Percentiles rank a stretch among this genome's conserved stretches.
phyloP scores from a whole-genome alignment of 805 yeast genomes.

The Lachancea sp. region DNA sequence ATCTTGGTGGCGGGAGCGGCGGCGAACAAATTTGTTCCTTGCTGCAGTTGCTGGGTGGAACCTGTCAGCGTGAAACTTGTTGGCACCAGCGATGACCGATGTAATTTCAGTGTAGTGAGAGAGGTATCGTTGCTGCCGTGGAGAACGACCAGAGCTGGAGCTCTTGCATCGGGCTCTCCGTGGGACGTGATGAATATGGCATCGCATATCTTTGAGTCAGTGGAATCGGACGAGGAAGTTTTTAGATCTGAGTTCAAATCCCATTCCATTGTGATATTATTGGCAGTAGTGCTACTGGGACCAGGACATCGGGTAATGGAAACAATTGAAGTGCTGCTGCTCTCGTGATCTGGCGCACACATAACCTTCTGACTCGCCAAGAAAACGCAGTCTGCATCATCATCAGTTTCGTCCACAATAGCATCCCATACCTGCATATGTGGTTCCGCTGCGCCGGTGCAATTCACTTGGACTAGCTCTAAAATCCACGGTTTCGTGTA shows the following conservation, averaged over 20 bases:
- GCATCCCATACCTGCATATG: not conserved
- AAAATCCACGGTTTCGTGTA: slow-evolving; percentile 4
- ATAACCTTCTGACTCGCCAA: not conserved
- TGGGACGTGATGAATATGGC: not conserved
- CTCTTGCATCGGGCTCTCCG: not conserved
- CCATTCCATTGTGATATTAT: not conserved
- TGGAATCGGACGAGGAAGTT: too few species aligned
- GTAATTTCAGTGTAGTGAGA: not conserved
- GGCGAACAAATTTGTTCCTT: not conserved
- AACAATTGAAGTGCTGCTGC: not conserved
- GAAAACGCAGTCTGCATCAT: not conserved
- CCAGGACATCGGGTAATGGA: too few species aligned
- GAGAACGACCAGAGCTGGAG: not conserved
- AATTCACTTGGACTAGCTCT: not conserved
- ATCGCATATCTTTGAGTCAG: too few species aligned
- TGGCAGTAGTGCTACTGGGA: not conserved
- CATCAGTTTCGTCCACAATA: not conserved
- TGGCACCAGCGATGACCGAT: not conserved
- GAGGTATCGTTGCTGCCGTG: not conserved
- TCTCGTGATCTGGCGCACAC: not conserved
- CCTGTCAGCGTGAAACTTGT: not conserved
- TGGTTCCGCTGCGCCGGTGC: not conserved
- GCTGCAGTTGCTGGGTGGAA: not conserved
- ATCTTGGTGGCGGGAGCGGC: not conserved
- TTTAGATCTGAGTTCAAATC: not conserved